A percentile compares a stretch with the other conserved stretches of the same genome.
Evolutionary conservation across 2,329 filamentous ascomycete genomes (phyloP).

Genomic region (Rutstroemia sp.): DNA sequence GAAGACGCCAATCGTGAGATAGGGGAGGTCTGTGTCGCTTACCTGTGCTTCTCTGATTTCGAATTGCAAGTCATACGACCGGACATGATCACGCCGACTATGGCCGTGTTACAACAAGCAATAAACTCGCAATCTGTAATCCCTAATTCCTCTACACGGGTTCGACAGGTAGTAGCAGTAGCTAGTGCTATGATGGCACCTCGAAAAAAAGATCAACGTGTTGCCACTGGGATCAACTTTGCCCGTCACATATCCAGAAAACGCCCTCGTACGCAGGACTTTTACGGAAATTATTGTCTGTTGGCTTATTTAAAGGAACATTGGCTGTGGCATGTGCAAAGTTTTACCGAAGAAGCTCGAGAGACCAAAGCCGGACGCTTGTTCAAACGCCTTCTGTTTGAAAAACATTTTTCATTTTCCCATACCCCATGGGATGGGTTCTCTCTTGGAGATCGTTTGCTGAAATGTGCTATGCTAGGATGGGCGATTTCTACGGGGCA

Average conservation of each 20-base stretch:
- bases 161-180: neutral
- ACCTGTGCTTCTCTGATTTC: neutral
- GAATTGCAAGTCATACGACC: neutral
- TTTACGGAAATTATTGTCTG: neutral
- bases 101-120: neutral
- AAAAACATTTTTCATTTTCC: neutral
- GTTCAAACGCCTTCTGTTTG: neutral
- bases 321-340: neutral
- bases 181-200: neutral
- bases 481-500: neutral
- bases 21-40: neutral
- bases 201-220: neutral
- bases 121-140: neutral
- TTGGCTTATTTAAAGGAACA: neutral
- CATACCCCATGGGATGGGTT: neutral
- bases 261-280: neutral
- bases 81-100: neutral
- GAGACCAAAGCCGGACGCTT: neutral
- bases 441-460: neutral
- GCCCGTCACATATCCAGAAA: neutral
- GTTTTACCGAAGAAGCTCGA: neutral
- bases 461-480: neutral
- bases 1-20: neutral
- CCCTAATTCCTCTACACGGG: neutral
- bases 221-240: neutral